Evolutionary conservation across 169 alveolate species (phyloP), one percentile per base, ranked within the genome.

Genomic region (Plasmodium gonderi): DNA sequence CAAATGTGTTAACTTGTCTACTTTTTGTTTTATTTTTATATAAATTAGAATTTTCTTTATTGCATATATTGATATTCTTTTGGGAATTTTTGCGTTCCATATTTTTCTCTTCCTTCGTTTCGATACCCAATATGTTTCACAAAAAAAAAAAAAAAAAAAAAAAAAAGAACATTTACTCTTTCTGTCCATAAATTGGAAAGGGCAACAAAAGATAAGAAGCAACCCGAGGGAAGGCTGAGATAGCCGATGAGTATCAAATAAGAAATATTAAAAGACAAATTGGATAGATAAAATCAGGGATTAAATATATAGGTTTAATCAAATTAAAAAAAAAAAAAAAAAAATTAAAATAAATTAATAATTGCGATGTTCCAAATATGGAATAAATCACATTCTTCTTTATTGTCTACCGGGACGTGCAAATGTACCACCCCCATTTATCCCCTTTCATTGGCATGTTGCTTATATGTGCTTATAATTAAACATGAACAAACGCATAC

Each of bases 21-120:
- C 45, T 77, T 29, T 77, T 77, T 38, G 72, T 47, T 47, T 77
- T 77, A 1, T 36, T 60, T 14, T 47, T 77, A 45, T 47, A 44
- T 47, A 47, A 5, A 44, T 45, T 47, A 0, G 38, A 4, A 36
- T 20, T 36, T 45, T 77, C 85, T 47, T 77, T 38, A 45, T 49
- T 75, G n/a, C 75, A 40, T 47, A 23, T 49, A 36, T n/a, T 0
- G 26, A 23, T 3, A 3, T 47, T 44, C 26, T 60, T 77, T 45
- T 77, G n/a, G 31, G 45, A 36, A 20, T 45, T 47, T 8, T 47
- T 77, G 26, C 38, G 26, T 77, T 77, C 85, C 85, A 47, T 77
- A 47, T 77, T 77, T 44, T 65, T 77, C 3, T 75, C 29, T 75
- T 75, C 33, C 51, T 75, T 44, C 64, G 36, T 77, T 47, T 47